Conservation (phyloP, 164 flowering plant species). For the Nymphaea colorata region DNA sequence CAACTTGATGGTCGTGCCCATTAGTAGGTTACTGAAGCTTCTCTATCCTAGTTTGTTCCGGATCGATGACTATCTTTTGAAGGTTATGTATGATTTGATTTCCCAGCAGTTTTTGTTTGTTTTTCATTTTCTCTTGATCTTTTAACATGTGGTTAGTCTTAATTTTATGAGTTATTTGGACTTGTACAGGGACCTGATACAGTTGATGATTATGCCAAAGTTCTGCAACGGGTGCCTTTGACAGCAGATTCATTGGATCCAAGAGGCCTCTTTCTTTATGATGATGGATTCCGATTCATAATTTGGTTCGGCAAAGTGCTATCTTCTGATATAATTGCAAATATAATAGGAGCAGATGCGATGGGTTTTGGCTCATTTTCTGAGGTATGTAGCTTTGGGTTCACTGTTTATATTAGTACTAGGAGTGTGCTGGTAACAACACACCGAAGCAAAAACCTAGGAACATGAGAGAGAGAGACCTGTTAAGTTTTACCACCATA, state of each 20-base stretch:
- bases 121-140: not conserved
- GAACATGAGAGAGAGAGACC: no score
- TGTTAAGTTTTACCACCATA: no score
- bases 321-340: constrained; percentile 49
- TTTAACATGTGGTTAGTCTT: not conserved
- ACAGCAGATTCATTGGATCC: constrained; percentile 67
- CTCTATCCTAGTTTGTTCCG: constrained; percentile 78
- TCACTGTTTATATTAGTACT: not conserved
- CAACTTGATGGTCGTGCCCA: constrained; percentile 84
- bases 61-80: constrained; percentile 63
- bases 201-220: constrained; percentile 26
- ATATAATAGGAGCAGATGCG: constrained; percentile 62
- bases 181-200: constrained; percentile 33
- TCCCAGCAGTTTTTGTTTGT: not conserved
- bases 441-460: no score
- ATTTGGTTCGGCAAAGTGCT: constrained; percentile 92
- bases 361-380: constrained; percentile 42
- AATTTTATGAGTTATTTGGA: not conserved
- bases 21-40: constrained; percentile 61
- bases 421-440: no score
- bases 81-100: constrained; percentile 25
- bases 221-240: constrained; percentile 43
- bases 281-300: constrained; percentile 84
- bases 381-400: constrained; percentile 31
- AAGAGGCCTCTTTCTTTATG: constrained; percentile 73